Evolutionary conservation across 805 yeast species (phyloP).

Genomic region (Nakazawaea wickerhamii): DNA sequence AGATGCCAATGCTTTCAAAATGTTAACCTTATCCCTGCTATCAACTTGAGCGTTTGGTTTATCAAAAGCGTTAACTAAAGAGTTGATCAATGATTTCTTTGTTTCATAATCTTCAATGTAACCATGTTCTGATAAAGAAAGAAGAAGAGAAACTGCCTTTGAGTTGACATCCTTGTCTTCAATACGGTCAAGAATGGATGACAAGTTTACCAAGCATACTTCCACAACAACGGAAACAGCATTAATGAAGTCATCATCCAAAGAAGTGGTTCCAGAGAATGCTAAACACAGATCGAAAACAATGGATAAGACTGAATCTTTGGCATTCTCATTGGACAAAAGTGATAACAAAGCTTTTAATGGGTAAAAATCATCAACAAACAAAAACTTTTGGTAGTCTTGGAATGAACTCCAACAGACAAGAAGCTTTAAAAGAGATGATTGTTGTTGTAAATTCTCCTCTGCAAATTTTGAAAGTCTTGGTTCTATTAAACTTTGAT

Average conservation of each 20-base stretch:
- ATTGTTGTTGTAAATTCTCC: constrained; percentile 80
- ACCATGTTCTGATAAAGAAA: constrained; percentile 50
- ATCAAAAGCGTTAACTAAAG: constrained; percentile 57
- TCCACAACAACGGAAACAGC: constrained; percentile 56
- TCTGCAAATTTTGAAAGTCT: constrained; percentile 61
- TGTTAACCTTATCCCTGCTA: constrained; percentile 45
- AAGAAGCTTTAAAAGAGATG: constrained; percentile 66
- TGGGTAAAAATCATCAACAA: constrained; percentile 50
- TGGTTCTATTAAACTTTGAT: constrained; percentile 50
- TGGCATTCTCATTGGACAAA: constrained; percentile 50
- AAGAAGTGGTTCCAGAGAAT: constrained; percentile 37
- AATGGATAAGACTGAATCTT: constrained; percentile 56
- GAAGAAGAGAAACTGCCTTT: constrained; percentile 45
- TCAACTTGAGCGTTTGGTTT: constrained; percentile 50
- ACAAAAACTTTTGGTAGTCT: constrained; percentile 45
- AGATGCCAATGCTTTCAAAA: constrained; percentile 51
- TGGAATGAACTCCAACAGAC: constrained; percentile 48
- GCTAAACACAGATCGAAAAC: constrained; percentile 50
- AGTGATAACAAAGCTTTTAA: constrained; percentile 50
- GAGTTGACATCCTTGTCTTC: constrained; percentile 42
- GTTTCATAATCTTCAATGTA: constrained; percentile 52
- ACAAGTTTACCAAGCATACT: constrained; percentile 45
- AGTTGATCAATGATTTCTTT: constrained; percentile 44
- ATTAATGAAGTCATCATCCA: constrained; percentile 39
- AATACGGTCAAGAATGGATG: constrained; percentile 39